Evolutionary conservation across 805 yeast genomes (phyloP).

Genomic region (Metschnikowia bowlesiae): DNA sequence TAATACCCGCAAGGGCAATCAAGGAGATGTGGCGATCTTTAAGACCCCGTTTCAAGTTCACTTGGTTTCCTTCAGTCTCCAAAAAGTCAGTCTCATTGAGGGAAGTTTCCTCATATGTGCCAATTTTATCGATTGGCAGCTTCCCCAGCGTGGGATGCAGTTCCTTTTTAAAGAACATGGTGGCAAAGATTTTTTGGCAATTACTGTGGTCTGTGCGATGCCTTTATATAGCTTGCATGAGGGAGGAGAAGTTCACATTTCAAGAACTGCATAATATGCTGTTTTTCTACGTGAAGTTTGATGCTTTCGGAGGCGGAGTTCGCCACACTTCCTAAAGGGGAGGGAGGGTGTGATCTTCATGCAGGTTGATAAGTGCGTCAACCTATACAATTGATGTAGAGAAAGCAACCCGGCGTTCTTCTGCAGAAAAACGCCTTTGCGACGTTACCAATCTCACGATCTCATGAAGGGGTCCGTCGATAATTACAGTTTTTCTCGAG

Average conservation of each 20-base stretch:
- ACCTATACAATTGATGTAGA: constrained; percentile 8
- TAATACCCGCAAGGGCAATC: constrained; percentile 53
- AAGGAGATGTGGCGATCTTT: constrained; percentile 49
- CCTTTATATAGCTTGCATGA: neutral
- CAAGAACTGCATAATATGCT: neutral
- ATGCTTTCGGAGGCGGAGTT: no score
- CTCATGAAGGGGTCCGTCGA: constrained; percentile 15
- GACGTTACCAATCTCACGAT: constrained; percentile 17
- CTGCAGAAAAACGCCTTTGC: constrained; percentile 10
- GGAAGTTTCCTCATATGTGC: constrained; percentile 5
- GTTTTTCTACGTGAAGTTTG: constrained; percentile 8
- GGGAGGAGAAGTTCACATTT: neutral
- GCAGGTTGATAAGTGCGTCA: neutral
- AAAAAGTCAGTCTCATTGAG: constrained; percentile 6
- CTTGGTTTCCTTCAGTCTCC: constrained; percentile 8
- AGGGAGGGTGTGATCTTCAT: no score
- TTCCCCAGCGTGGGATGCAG: neutral
- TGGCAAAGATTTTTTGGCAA: neutral
- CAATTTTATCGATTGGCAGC: constrained; percentile 1
- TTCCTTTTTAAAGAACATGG: constrained; percentile 5
- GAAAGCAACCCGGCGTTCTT: constrained; percentile 13
- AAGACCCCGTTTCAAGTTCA: constrained; percentile 41
- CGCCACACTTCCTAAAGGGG: neutral
- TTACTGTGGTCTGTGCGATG: neutral
- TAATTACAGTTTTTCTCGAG: constrained; percentile 15